phyloP scores from a whole-genome alignment of 441 rosid genomes.

The Kokia cookei region DNA sequence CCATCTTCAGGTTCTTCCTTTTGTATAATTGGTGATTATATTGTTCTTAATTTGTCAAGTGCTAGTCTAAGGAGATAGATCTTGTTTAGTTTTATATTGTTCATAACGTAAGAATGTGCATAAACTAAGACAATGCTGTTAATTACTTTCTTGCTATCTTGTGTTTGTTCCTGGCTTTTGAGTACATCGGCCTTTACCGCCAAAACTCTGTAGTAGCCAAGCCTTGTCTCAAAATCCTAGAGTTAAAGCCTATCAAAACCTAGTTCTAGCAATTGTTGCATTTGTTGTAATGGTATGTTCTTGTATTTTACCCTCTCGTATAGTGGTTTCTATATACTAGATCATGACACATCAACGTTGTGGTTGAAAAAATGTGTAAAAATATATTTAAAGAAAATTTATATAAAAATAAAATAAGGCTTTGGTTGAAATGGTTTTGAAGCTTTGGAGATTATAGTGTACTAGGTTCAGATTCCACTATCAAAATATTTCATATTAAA shows the following conservation, averaged over 20 bases:
- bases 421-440: no score
- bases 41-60: background rate
- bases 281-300: background rate
- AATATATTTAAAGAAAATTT: no score
- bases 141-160: background rate
- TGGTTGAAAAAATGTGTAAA: no score
- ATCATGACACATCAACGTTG: no score
- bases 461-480: no score
- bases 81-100: background rate
- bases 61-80: conserved; percentile 7
- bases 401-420: no score
- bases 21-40: background rate
- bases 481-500: no score
- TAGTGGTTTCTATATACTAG: background rate
- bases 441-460: no score
- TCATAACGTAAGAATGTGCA: background rate
- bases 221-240: background rate
- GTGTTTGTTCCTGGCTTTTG: background rate
- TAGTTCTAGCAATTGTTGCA: background rate
- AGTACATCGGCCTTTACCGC: background rate
- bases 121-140: background rate
- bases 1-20: conserved; percentile 44
- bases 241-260: background rate
- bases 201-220: background rate
- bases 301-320: background rate